Conservation (phyloP, 306 rosid species). For the Cyclanthera cordifolia region DNA sequence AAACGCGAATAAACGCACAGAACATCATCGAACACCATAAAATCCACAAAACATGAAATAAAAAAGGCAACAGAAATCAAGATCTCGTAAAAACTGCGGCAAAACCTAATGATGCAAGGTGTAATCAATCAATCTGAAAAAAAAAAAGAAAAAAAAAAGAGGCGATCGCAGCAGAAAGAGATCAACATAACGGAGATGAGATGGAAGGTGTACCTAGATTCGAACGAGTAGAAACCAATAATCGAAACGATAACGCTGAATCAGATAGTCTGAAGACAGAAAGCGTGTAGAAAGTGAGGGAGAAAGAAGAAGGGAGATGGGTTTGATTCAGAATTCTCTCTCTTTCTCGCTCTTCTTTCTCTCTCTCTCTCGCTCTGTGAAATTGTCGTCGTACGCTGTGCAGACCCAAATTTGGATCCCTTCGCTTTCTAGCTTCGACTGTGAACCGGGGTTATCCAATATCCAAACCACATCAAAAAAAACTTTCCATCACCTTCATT, state of each 20-base stretch:
- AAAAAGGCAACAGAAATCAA: neutral
- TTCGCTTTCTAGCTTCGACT: conserved; percentile 16
- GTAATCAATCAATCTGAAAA: neutral
- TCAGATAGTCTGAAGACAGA: neutral
- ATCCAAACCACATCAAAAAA: neutral
- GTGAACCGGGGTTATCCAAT: conserved; percentile 7
- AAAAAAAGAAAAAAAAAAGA: neutral
- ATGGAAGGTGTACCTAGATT: neutral
- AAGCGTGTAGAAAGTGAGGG: conserved; percentile 3
- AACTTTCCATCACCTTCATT: neutral
- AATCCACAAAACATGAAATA: neutral
- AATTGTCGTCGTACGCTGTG: conserved; percentile 10
- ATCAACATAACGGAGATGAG: neutral
- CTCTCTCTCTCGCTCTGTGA: neutral
- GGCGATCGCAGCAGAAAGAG: neutral
- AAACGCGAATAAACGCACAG: neutral
- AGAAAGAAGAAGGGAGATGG: neutral
- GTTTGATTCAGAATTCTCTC: neutral
- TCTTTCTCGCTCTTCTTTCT: neutral
- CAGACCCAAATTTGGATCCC: neutral
- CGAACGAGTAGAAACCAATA: neutral
- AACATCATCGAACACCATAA: neutral
- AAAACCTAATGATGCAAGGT: no score
- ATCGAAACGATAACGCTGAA: neutral
- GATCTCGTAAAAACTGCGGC: neutral